Base-by-base conservation (phyloP, 768 basidiomycete genomes). In the Collybia nuda region DNA sequence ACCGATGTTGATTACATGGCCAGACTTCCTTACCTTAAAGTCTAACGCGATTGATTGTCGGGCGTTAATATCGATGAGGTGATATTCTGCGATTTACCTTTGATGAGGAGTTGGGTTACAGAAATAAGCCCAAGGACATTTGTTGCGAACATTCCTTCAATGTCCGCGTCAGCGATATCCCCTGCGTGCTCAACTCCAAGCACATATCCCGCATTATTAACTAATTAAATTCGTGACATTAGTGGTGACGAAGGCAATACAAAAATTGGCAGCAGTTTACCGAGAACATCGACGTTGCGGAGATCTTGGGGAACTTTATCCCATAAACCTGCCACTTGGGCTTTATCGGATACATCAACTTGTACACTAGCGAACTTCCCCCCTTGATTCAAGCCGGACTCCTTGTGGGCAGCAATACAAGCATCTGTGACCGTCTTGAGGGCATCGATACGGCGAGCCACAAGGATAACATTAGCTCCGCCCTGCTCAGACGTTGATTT, bases 1-100 rank as follows among this genome's bases (percentile, higher is more conserved):
- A 6, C 97, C 95, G 44, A 99, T 74, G 68, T 97, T 96, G 72
- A 99, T 98, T 58, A 99, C 75, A 72, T 95, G 93, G 0, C 93
- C 91, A 3, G 82, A 71, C 60, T 86, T 82, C 63, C 79, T 85
- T 47, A 72, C 77, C 65, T 88, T 92, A 75, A 93, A 92, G 51
- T 88, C 90, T 90, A 58, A 5, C n/a, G 15, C 18, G 23, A 26
- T 19, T 32, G 3, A 11, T 3, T 9, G 32, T 32, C 32, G 12
- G 29, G 28, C 19, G 36, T 51, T 17, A 57, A 48, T 22, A 18
- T n/a, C n/a, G 14, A 23, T 29, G 21, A 23, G 11, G 8, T 38
- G 32, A 12, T 29, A n/a, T 21, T n/a, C 21, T 37, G 44, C 23
- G 22, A 47, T 57, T 52, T 46, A 75, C 87, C 79, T 68, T 74